Conservation (phyloP, 768 basidiomycete genomes). For the Mycena vulgaris region DNA sequence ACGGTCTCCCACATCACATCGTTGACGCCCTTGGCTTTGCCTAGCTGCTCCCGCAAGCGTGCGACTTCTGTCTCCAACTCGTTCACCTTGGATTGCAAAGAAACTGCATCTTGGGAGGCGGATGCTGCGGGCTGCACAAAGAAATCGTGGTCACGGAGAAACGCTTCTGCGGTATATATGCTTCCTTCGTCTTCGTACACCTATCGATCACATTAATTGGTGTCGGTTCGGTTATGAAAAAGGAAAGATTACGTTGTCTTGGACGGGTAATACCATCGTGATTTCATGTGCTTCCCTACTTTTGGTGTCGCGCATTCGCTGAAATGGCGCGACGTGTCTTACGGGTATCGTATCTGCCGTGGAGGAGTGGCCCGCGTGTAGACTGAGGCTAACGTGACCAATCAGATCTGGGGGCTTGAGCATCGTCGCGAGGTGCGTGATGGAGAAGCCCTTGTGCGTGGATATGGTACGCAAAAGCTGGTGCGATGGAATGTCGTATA, state of each 20-base stretch:
- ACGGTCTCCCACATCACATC: slow-evolving; percentile 94
- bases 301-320: slow-evolving; percentile 79
- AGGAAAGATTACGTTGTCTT: slow-evolving; percentile 57
- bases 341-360: slow-evolving; percentile 74
- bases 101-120: slow-evolving; percentile 50
- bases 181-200: slow-evolving; percentile 50
- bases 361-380: slow-evolving; percentile 56
- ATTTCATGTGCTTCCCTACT: slow-evolving; percentile 81
- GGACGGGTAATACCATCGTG: slow-evolving; percentile 69
- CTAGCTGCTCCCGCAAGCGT: slow-evolving; percentile 76
- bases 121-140: slow-evolving; percentile 66
- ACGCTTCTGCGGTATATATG: slow-evolving; percentile 66
- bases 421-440: slow-evolving; percentile 84
- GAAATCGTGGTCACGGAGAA: slow-evolving; percentile 76
- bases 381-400: slow-evolving; percentile 78
- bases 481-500: slow-evolving; percentile 93
- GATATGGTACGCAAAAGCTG: slow-evolving; percentile 89
- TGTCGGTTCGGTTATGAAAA: not conserved
- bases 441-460: slow-evolving; percentile 75
- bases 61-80: slow-evolving; percentile 84
- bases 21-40: slow-evolving; percentile 91
- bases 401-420: slow-evolving; percentile 91
- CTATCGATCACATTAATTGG: slow-evolving; percentile 35
- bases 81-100: slow-evolving; percentile 69
- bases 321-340: slow-evolving; percentile 78